Conservation (phyloP, 2,329 filamentous ascomycete genomes). For the Apiospora malaysiana region DNA sequence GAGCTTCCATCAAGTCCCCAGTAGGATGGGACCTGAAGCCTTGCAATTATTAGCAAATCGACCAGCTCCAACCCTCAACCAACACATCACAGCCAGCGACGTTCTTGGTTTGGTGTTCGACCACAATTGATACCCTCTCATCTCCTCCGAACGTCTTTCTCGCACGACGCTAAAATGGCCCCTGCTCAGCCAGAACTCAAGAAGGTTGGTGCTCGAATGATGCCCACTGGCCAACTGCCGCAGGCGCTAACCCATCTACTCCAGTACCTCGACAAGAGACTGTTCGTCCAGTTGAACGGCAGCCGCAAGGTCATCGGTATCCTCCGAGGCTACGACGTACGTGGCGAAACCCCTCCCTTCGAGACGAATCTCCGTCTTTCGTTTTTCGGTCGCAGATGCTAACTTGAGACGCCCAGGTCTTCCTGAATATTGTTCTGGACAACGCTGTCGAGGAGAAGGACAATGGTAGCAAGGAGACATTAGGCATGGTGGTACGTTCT, state of each 20-base stretch:
- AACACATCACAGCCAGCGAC: background rate
- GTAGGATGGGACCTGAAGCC: conserved; percentile 5
- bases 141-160: background rate
- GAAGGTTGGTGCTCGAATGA: conserved; percentile 68
- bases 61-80: background rate
- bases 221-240: background rate
- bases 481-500: conserved; percentile 86
- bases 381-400: background rate
- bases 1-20: background rate
- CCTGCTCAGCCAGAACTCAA: conserved; percentile 99
- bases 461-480: conserved; percentile 84
- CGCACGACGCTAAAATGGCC: conserved; percentile 72
- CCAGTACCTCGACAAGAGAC: conserved; percentile 98
- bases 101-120: background rate
- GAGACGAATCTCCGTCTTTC: background rate
- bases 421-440: conserved; percentile 97
- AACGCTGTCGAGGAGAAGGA: conserved; percentile 95
- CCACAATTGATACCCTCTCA: background rate
- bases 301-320: conserved; percentile 96
- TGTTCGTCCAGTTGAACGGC: conserved; percentile 97
- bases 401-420: conserved; percentile 67
- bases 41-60: conserved; percentile 4
- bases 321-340: conserved; percentile 93
- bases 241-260: conserved; percentile 22
- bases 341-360: conserved; percentile 36